Evolutionary conservation across 1,284 basidiomycete species (phyloP).

Genomic region (Vanrija sp.): DNA sequence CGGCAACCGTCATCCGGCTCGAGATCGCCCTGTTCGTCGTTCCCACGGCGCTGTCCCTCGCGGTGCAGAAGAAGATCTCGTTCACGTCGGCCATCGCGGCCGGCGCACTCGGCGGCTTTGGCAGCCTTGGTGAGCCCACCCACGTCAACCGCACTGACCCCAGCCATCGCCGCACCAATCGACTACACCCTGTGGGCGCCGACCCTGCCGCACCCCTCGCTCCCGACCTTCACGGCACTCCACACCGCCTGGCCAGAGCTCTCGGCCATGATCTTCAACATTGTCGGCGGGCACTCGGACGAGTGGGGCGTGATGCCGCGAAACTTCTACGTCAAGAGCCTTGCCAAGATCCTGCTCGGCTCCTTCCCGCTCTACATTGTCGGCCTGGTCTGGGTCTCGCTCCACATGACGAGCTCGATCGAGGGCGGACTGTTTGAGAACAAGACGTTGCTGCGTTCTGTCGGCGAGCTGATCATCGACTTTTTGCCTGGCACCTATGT

Average conservation of each 20-base stretch:
- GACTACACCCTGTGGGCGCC: slow-evolving; percentile 83
- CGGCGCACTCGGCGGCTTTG: slow-evolving; percentile 57
- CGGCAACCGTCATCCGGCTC: slow-evolving; percentile 71
- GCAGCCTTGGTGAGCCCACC: slow-evolving; percentile 57
- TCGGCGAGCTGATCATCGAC: slow-evolving; percentile 14
- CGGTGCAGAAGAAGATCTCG: slow-evolving; percentile 53
- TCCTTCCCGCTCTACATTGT: slow-evolving; percentile 60
- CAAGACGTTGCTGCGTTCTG: slow-evolving; percentile 9
- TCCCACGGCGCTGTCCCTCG: slow-evolving; percentile 60
- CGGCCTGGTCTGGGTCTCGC: slow-evolving; percentile 51
- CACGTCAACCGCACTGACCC: neutral
- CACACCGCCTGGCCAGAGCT: slow-evolving; percentile 83
- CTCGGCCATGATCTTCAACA: slow-evolving; percentile 76
- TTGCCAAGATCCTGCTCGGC: slow-evolving; percentile 75
- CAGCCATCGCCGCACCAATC: slow-evolving; percentile 62
- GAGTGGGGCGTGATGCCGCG: slow-evolving; percentile 87
- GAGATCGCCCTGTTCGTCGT: slow-evolving; percentile 69
- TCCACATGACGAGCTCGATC: neutral
- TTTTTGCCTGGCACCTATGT: slow-evolving; percentile 52
- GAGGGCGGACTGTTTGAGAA: slow-evolving; percentile 1
- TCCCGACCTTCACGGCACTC: slow-evolving; percentile 30
- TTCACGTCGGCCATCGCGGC: slow-evolving; percentile 54
- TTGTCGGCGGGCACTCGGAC: slow-evolving; percentile 75
- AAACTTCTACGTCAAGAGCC: slow-evolving; percentile 64
- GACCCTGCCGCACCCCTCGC: slow-evolving; percentile 29